Base-by-base conservation (phyloP, 1,139 yeast species). In the Lodderomyces oxycetoniae region DNA sequence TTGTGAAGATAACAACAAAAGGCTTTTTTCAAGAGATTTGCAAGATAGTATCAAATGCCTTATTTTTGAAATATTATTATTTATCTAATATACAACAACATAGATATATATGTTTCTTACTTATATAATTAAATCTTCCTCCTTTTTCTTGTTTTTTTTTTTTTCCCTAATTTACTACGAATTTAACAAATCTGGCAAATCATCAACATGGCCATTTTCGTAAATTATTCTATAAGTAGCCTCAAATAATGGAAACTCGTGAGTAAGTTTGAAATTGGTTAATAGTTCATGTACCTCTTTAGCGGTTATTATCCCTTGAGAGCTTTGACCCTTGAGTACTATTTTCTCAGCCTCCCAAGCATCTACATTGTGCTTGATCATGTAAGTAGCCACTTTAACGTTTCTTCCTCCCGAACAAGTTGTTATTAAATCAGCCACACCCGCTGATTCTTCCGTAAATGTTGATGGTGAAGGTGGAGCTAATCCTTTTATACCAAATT, bases 381-480 rank as follows among this genome's bases (percentile, higher is more conserved):
- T 83, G 55, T 70, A 80, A 49, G 72, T 77, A 39, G 93, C 97
- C 43, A 89, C 93, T 58, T 81, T 78, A 52, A 84, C 93, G 64
- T 89, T 89, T 67, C 97, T 77, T 52, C 97, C 97, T 49, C 96
- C 96, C 13, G 94, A 79, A 63, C 97, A 89, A 21, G 97, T 87
- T 37, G 97, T 89, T 62, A 89, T 88, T 55, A 89, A 74, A 63
- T 89, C 97, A 25, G 97, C 97, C 28, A 89, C 96, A 63, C 97
- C 97, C 15, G 96, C 95, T 46, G 85, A 74, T 64, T 89, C 96
- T 57, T 79, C 85, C 42, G 94, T 84, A 61, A 87, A 87, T 26
- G 97, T 88, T 43, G 77, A 69, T 32, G 84, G 73, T 49, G 76
- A 67, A 42, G 86, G 79, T 23, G 91, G 83, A 71, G 80, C 79